Evolutionary conservation across 2,329 filamentous ascomycete species (phyloP).

Genomic region (Microascus cirrosus): DNA sequence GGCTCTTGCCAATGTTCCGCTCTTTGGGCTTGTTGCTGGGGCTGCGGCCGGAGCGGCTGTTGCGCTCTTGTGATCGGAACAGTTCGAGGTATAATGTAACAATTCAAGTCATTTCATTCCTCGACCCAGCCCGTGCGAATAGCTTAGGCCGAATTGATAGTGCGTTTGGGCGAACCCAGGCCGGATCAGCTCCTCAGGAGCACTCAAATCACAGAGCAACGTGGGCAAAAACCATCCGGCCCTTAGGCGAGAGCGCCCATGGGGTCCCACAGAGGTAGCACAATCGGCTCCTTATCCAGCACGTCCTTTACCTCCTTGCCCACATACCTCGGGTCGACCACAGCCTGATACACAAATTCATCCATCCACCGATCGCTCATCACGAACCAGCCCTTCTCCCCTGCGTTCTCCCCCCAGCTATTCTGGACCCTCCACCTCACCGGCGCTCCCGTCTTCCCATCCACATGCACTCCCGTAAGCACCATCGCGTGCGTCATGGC

Average conservation of each 20-base stretch:
- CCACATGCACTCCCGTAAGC: constrained; percentile 72
- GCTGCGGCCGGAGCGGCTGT: background rate
- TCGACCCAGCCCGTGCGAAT: too few relatives aligned
- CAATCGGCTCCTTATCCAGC: constrained; percentile 56
- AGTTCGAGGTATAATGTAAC: background rate
- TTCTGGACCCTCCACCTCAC: constrained; percentile 83
- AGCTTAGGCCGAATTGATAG: too few relatives aligned
- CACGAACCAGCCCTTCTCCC: constrained; percentile 76
- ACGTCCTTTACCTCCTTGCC: constrained; percentile 57
- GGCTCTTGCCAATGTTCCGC: background rate
- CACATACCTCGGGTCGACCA: constrained; percentile 63
- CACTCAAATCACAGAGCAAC: background rate
- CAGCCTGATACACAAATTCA: constrained; percentile 76
- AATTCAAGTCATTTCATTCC: background rate
- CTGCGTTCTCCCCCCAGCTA: constrained; percentile 61
- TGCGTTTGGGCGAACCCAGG: too few relatives aligned
- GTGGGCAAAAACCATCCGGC: background rate
- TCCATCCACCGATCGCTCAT: constrained; percentile 78
- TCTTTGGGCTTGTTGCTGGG: background rate
- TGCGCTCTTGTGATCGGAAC: background rate
- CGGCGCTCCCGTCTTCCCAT: constrained; percentile 46
- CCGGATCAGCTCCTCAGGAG: too few relatives aligned
- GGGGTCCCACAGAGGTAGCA: constrained; percentile 69
- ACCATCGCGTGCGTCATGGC: constrained; percentile 93
- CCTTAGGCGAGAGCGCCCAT: constrained; percentile 59